Conservation (phyloP, 1,284 basidiomycete genomes). For the Ustilago trichophora region DNA sequence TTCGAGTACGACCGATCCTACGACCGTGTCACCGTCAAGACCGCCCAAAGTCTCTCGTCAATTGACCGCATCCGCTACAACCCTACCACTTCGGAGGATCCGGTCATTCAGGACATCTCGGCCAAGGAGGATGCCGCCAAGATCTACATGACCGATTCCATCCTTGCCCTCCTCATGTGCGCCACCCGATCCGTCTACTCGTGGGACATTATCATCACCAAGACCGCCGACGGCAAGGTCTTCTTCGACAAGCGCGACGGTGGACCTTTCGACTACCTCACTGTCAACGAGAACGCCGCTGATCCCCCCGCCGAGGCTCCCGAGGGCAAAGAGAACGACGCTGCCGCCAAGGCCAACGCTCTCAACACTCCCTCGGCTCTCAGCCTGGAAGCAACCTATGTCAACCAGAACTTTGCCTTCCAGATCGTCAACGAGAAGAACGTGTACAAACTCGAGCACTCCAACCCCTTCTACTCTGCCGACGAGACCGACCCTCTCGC, state of each 20-base stretch:
- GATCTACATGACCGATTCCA: constrained; percentile 95
- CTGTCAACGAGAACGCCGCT: constrained; percentile 97
- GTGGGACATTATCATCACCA: constrained; percentile 96
- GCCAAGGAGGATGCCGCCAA: constrained; percentile 73
- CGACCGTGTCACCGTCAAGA: constrained; percentile 89
- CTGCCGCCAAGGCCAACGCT: constrained; percentile 70
- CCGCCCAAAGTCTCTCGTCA: constrained; percentile 86
- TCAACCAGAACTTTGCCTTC: constrained; percentile 99
- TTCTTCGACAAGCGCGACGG: constrained; percentile 96
- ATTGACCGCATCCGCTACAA: constrained; percentile 97
- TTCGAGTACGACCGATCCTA: constrained; percentile 94
- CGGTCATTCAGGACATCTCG: constrained; percentile 68
- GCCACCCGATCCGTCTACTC: constrained; percentile 94
- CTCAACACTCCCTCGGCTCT: constrained; percentile 95
- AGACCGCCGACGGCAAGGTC: constrained; percentile 84
- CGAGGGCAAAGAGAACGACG: constrained; percentile 58
- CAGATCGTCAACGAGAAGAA: constrained; percentile 87
- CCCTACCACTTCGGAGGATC: constrained; percentile 95
- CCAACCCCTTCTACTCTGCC: constrained; percentile 85
- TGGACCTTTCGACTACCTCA: constrained; percentile 93
- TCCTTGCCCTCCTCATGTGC: constrained; percentile 95
- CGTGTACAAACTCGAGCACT: constrained; percentile 62
- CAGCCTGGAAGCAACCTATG: constrained; percentile 96
- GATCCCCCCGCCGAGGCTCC: constrained; percentile 85
- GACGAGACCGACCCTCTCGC: constrained; percentile 95